A percentile compares a stretch with the other conserved stretches of the same genome.
Conservation (phyloP, 768 basidiomycete species). For the Auriscalpium orientale region DNA sequence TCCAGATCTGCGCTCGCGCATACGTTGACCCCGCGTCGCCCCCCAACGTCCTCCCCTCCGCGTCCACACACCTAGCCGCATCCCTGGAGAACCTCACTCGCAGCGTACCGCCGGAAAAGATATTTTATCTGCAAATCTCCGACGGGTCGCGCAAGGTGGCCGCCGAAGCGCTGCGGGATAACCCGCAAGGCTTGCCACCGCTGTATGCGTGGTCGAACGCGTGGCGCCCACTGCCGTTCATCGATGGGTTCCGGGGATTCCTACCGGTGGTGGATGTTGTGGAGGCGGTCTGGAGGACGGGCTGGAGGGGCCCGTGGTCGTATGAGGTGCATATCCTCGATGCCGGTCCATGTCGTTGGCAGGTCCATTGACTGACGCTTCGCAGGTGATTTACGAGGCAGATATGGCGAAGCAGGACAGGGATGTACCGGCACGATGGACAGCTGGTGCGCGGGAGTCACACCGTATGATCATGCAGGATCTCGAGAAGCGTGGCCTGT, state of each 20-base stretch:
- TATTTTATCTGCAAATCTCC: conserved; percentile 27
- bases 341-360: neutral
- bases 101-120: conserved; percentile 18
- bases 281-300: conserved; percentile 20
- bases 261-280: conserved; percentile 22
- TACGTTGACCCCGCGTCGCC: conserved; percentile 20
- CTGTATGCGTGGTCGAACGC: conserved; percentile 24
- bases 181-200: conserved; percentile 18
- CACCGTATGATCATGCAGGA: too few species aligned
- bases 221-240: conserved; percentile 23
- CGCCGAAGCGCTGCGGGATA: conserved; percentile 10
- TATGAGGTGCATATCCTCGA: conserved; percentile 16
- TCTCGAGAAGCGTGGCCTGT: too few species aligned
- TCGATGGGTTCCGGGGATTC: conserved; percentile 19
- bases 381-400: conserved; percentile 19
- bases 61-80: conserved; percentile 9
- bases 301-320: conserved; percentile 24
- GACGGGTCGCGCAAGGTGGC: conserved; percentile 19
- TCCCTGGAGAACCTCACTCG: conserved; percentile 17
- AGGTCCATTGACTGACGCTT: neutral
- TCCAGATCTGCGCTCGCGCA: conserved; percentile 23
- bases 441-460: too few species aligned
- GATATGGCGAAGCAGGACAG: conserved; percentile 9
- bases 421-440: too few species aligned
- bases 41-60: conserved; percentile 9